Conservation (phyloP, 345 rosid species). For the Citrus mangshanensis region DNA sequence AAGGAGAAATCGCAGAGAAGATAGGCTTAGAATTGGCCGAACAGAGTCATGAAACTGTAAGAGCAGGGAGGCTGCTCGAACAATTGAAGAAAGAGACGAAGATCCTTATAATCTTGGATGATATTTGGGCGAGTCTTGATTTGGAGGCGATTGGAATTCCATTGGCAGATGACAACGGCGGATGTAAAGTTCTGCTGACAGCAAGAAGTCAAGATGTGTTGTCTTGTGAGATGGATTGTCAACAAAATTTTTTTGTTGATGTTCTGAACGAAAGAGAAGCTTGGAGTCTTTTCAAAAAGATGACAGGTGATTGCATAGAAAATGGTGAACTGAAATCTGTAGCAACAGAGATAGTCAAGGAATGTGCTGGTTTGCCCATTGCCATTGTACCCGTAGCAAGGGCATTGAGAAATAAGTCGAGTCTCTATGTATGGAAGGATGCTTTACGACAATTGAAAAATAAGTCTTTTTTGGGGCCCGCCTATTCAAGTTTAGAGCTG, state of each 20-base stretch:
- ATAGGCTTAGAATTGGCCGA: background rate
- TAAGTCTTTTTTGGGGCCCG: too few species aligned
- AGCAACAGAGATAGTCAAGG: constrained; percentile 9
- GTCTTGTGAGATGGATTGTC: background rate
- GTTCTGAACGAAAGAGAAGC: background rate
- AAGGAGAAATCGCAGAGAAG: background rate
- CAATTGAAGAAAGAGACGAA: background rate
- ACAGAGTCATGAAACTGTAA: background rate
- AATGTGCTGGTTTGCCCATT: constrained; percentile 34
- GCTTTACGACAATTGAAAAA: background rate
- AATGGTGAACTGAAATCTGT: background rate
- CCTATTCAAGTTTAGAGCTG: too few species aligned
- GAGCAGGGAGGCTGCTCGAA: background rate
- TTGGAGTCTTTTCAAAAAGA: background rate
- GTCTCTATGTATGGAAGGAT: constrained; percentile 10
- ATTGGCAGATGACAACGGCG: background rate
- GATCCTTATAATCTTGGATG: background rate
- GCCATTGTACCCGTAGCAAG: constrained; percentile 18
- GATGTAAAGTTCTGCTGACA: background rate
- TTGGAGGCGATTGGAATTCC: background rate
- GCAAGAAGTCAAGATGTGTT: background rate
- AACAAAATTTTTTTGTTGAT: background rate
- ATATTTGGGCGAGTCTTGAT: too few species aligned
- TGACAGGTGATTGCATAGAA: constrained; percentile 1
- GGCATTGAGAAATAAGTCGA: too few species aligned